A percentile compares a stretch with the other conserved stretches of the same genome.
These are phyloP conservation scores for Ophiostoma novo-ulmi DNA, from an alignment of 2,329 filamentous ascomycete genomes.

Conservation along the genomic window DNA sequence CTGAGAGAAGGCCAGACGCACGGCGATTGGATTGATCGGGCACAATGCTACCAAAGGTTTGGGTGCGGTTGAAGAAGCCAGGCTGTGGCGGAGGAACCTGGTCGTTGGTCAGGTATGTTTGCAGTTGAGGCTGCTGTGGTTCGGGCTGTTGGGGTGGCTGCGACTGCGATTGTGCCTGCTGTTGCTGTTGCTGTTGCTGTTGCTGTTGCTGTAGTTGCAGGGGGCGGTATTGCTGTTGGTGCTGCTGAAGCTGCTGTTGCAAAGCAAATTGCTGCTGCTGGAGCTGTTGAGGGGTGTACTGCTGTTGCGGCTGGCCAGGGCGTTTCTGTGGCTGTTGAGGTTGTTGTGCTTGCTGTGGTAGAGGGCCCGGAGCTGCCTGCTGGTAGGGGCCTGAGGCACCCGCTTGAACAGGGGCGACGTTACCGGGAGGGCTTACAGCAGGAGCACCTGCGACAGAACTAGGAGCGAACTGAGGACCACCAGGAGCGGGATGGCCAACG, in stretches of 20 bases:
- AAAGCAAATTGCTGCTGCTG: constrained; percentile 13
- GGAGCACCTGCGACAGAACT: not conserved
- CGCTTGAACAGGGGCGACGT: not conserved
- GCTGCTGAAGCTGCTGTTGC: constrained; percentile 18
- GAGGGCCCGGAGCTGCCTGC: not conserved
- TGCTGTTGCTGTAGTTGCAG: constrained; percentile 21
- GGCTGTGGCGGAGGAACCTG: not conserved
- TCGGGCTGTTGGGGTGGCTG: constrained; percentile 28
- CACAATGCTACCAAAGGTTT: constrained; percentile 23
- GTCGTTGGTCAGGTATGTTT: not conserved
- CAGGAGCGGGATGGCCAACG: too few relatives aligned
- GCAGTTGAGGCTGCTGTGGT: constrained; percentile 12
- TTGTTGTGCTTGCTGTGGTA: constrained; percentile 8
- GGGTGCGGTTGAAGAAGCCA: constrained; percentile 15
- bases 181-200: constrained; percentile 24
- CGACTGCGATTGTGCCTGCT: constrained; percentile 8
- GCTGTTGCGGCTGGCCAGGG: not conserved
- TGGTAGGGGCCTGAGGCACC: not conserved
- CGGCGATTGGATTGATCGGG: constrained; percentile 13
- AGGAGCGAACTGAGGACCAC: not conserved
- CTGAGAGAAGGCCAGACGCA: constrained; percentile 20
- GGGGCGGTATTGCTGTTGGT: constrained; percentile 11
- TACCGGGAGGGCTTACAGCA: not conserved
- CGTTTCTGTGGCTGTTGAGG: constrained; percentile 10
- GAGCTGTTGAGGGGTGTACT: not conserved